Conservation (phyloP, 202 grass and related monocot genomes). For the Digitaria exilis region DNA sequence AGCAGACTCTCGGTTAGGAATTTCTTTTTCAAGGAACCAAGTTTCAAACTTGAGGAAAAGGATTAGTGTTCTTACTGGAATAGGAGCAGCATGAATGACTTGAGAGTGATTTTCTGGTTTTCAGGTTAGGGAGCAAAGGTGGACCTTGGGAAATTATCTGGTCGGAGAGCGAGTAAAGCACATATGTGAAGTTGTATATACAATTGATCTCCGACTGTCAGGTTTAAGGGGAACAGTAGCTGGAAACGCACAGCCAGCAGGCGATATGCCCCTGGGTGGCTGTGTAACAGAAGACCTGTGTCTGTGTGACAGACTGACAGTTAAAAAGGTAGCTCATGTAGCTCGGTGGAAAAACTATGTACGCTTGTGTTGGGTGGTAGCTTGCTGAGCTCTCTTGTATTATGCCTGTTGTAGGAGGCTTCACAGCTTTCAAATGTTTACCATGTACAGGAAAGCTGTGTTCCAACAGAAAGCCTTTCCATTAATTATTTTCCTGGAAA, state of each 20-base stretch:
- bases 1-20: background rate
- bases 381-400: background rate
- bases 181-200: background rate
- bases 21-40: background rate
- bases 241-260: background rate
- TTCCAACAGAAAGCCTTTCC: background rate
- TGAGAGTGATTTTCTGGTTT: background rate
- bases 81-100: background rate
- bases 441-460: background rate
- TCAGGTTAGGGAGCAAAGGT: constrained; percentile 73
- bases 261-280: background rate
- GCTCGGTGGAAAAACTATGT: background rate
- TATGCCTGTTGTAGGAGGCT: background rate
- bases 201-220: background rate
- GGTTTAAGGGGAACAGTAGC: background rate
- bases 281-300: background rate
- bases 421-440: background rate
- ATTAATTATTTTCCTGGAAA: background rate
- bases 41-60: background rate
- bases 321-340: background rate
- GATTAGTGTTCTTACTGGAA: background rate
- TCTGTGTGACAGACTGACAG: background rate
- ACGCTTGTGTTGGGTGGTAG: background rate
- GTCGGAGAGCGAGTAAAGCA: constrained; percentile 43
- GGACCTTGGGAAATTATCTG: constrained; percentile 71